Conservation (phyloP, 176 grass and related monocot species). For the Thalia dealbata region DNA sequence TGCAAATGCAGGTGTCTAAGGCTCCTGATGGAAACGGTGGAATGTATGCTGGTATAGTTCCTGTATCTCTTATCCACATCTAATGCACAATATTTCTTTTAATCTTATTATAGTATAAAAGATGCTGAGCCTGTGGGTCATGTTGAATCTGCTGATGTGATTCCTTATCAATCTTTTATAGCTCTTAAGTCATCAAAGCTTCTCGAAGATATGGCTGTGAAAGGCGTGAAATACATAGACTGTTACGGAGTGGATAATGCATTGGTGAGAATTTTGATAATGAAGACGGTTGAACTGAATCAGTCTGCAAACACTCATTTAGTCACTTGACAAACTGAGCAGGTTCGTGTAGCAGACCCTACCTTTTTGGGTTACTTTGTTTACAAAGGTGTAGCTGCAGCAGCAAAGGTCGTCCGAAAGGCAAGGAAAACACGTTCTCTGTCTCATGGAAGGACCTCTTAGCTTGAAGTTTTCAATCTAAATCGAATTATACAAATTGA, state of each 20-base stretch:
- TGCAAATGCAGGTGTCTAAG: constrained; percentile 64
- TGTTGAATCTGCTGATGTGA: constrained; percentile 6
- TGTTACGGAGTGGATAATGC: constrained; percentile 89
- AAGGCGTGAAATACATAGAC: constrained; percentile 86
- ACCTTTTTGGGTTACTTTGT: constrained; percentile 95
- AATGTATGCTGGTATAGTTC: constrained; percentile 65
- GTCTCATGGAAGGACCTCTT: not conserved
- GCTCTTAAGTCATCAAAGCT: constrained; percentile 73
- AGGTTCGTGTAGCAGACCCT: constrained; percentile 96
- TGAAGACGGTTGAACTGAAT: not conserved
- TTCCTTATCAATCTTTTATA: constrained; percentile 12
- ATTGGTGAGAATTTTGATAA: constrained; percentile 36
- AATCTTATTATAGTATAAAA: constrained; percentile 4
- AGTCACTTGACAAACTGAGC: constrained; percentile 24
- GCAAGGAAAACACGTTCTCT: constrained; percentile 22
- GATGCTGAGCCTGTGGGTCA: not conserved
- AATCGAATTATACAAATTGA: no score
- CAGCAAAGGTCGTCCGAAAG: constrained; percentile 93
- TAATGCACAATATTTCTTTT: no score
- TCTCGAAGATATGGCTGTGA: constrained; percentile 73
- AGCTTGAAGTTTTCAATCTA: not conserved
- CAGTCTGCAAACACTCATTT: not conserved
- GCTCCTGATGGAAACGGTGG: constrained; percentile 99
- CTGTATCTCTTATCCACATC: constrained; percentile 14
- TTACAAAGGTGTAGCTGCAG: constrained; percentile 71